Conservation (phyloP, 192 early-diverging fungal genomes). For the Linnemannia zychae region DNA sequence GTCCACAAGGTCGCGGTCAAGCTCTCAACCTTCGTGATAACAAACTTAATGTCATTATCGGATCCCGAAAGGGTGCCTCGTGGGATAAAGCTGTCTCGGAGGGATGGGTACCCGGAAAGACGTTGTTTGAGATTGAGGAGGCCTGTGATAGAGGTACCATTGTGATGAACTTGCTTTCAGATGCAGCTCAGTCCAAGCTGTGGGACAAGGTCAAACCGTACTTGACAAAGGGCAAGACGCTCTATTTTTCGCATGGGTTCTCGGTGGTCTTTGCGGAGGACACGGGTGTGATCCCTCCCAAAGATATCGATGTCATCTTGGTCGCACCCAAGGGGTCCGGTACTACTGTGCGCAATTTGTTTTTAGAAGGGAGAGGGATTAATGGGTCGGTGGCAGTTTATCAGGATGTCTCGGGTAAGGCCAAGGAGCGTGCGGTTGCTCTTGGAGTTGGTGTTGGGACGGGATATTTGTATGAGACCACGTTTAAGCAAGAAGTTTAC, state of each 20-base stretch:
- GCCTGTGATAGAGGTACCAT: conserved; percentile 92
- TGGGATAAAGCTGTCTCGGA: conserved; percentile 94
- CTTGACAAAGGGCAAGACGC: conserved; percentile 96
- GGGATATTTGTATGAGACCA: conserved; percentile 98
- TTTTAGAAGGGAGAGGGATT: conserved; percentile 97
- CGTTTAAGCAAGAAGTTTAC: conserved; percentile 96
- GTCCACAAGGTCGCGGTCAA: conserved; percentile 95
- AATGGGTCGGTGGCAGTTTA: conserved; percentile 97
- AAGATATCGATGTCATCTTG: conserved; percentile 95
- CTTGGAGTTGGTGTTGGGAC: conserved; percentile 95
- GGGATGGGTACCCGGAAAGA: conserved; percentile 97
- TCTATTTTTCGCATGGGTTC: conserved; percentile 99
- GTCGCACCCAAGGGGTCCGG: conserved; percentile 98
- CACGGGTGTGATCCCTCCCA: conserved; percentile 91
- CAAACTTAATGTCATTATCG: conserved; percentile 96
- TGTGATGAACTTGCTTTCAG: conserved; percentile 95
- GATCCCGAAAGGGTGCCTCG: conserved; percentile 90
- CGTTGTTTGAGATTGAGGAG: conserved; percentile 93
- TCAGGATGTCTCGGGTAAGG: conserved; percentile 95
- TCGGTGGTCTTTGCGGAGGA: conserved; percentile 93
- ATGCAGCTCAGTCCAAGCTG: conserved; percentile 94
- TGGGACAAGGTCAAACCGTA: conserved; percentile 90
- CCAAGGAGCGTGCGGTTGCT: conserved; percentile 92
- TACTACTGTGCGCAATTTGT: conserved; percentile 93
- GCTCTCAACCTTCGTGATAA: conserved; percentile 96